Base-by-base conservation (phyloP, 371 early-diverging fungal genomes). In the Syncephalastrum racemosum region DNA sequence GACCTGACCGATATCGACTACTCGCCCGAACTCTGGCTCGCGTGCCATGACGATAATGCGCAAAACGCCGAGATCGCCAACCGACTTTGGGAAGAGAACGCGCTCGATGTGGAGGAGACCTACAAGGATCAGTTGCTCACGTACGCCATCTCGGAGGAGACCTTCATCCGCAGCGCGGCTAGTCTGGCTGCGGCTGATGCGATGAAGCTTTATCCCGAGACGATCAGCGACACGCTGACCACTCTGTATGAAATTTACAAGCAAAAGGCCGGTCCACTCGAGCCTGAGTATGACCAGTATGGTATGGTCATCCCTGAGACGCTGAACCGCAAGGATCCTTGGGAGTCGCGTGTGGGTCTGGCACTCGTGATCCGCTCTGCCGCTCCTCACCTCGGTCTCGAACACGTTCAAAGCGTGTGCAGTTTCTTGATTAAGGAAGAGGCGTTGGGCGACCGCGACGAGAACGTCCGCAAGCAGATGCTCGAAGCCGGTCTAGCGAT, bases 291-390 rank as follows among this genome's bases (percentile, higher is more conserved):
- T 56, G 96, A 98, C 68, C 87, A 86, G 44, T 94, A 82, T 58
- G 97, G 96, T 46, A 88, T 98, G 70, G 81, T 95, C 0, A 92
- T 92, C 23, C 89, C 90, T 13, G 90, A 87, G 50, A 91, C 95
- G 0, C 65, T 94, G 53, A 81, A 91, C 63, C 86, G 87, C 48
- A 67, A 74, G 45, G 97, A 98, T 68, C 89, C 90, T 22, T 90
- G 88, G 75, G 85, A 82, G 40, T 83, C 93, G 13, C 92, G 97
- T 18, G 77, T 79, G 31, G 94, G 96, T 44, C 73, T 97, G 23
- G 93, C 91, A 0, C 71, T 81, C 46, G 89, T 91, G 0, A 67
- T 98, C 46, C 75, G 81, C 43, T 71, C 85, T 13, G 77, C 90
- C 53, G 90, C 92, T 4, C 85, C 91, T 2, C 68, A 79, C 46